phyloP scores from a whole-genome alignment of 2,329 filamentous ascomycete species.

The Magnaporthiopsis rhizophila region DNA sequence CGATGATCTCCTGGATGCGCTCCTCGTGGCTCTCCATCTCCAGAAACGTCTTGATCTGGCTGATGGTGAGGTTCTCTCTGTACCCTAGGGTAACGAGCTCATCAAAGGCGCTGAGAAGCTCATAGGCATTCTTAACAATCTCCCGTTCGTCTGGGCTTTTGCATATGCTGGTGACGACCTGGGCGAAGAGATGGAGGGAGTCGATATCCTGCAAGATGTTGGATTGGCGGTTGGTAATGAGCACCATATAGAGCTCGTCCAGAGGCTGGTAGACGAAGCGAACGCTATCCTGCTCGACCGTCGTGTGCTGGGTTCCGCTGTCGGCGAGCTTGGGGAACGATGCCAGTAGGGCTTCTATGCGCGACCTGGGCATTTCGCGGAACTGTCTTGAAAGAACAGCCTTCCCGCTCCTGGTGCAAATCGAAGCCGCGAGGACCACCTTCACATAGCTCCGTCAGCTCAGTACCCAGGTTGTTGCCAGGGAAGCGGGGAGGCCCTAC shows the following conservation, averaged over 20 bases:
- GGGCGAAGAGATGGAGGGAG: conserved; percentile 93
- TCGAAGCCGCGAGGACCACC: conserved; percentile 98
- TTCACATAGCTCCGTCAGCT: conserved; percentile 28
- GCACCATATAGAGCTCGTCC: conserved; percentile 98
- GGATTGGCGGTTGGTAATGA: conserved; percentile 98
- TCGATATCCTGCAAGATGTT: conserved; percentile 99
- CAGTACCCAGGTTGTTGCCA: neutral
- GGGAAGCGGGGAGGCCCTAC: neutral
- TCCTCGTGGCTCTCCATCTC: conserved; percentile 99
- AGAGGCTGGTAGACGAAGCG: conserved; percentile 98
- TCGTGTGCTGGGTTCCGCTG: conserved; percentile 93
- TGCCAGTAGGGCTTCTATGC: conserved; percentile 92
- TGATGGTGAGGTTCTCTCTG: conserved; percentile 89
- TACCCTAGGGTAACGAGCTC: conserved; percentile 95
- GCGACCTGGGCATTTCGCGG: conserved; percentile 91
- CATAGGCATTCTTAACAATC: conserved; percentile 90
- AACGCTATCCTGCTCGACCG: conserved; percentile 97
- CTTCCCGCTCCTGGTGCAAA: conserved; percentile 97
- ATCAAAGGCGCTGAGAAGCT: conserved; percentile 92
- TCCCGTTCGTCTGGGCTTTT: conserved; percentile 93
- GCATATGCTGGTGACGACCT: conserved; percentile 95
- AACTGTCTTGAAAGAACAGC: conserved; percentile 97
- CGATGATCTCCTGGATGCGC: conserved; percentile 96
- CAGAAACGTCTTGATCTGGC: conserved; percentile 97
- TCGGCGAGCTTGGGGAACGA: conserved; percentile 97